Evolutionary conservation across 768 basidiomycete genomes (phyloP), one percentile per base, ranked within the genome.

Genomic region (Pulveroboletus sp.): DNA sequence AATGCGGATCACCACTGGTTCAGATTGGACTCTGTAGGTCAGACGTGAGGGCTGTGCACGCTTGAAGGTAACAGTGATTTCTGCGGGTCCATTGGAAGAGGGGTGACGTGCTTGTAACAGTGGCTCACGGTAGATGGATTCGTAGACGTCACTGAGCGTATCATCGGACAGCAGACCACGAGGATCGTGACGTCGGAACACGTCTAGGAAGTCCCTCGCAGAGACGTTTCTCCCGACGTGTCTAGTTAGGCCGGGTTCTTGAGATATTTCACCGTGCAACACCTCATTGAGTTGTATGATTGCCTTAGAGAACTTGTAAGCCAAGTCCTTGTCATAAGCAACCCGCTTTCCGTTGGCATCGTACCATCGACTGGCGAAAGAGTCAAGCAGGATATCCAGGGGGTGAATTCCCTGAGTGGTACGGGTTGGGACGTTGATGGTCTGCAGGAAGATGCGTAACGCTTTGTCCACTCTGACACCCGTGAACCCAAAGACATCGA

Each of bases 281-380:
- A 86, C 80, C 41, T 94, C 91, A 63, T 96, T 95, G 48, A 99
- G 78, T 63, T 93, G 89, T 43, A 88, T 82, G 54, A 93, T 80
- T 5, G 90, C 84, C 46, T 85, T 79, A 33, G 89, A 85, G 40
- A 95, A 81, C 42, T 81, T 81, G 56, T 79, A 72, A 12, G 89
- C 85, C 54, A 90, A 74, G 60, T 92, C 89, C 67, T 82, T 86
- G 71, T 92, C 88, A 61, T 85, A 94, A 3, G 86, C 79, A 24
- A 92, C 82, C 24, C 80, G 76, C 42, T 77, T 75, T 6, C 83
- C 79, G 62, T 99, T 98, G 17, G 89, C 86, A 52, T 93, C 89
- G 59, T 90, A 89, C 89, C 93, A 98, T 27, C 89, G 80, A 57
- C 80, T 77, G 12, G 93, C 88, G 63, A 99, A 93, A 9, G 85